Percentiles rank a stretch among this genome's conserved stretches.
Conservation (phyloP, 2,329 filamentous ascomycete species). For the Trichoderma oligosporum region DNA sequence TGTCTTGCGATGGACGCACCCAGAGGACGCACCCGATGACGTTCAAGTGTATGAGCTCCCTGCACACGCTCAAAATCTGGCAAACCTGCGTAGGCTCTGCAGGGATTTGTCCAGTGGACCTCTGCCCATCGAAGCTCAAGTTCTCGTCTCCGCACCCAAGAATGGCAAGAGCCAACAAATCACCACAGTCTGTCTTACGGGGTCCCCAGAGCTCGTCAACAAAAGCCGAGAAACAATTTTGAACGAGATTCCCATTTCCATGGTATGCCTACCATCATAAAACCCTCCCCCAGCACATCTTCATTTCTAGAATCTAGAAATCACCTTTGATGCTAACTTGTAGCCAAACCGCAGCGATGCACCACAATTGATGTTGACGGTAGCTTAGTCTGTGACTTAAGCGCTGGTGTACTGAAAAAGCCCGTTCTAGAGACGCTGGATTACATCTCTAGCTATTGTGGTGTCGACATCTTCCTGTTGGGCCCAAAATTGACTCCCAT, state of each 20-base stretch:
- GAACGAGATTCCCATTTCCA: constrained; percentile 85
- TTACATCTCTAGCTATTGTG: constrained; percentile 79
- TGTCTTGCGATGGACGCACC: constrained; percentile 88
- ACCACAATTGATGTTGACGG: constrained; percentile 92
- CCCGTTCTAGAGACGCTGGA: constrained; percentile 82
- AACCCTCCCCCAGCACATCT: background rate
- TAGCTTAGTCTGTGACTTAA: constrained; percentile 75
- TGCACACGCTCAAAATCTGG: constrained; percentile 84
- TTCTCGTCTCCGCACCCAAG: constrained; percentile 78
- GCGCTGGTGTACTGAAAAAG: constrained; percentile 64
- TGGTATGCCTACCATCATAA: constrained; percentile 59
- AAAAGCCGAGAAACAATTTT: constrained; percentile 86
- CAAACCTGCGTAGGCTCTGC: constrained; percentile 74
- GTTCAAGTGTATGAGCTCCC: constrained; percentile 84
- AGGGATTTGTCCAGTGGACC: constrained; percentile 70
- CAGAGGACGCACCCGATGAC: constrained; percentile 78
- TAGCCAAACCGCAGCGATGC: constrained; percentile 61
- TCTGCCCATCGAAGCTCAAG: constrained; percentile 74
- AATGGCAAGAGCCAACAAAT: constrained; percentile 62
- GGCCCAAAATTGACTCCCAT: constrained; percentile 83
- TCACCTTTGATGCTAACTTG: constrained; percentile 11
- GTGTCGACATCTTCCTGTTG: constrained; percentile 93
- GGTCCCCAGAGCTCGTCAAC: constrained; percentile 80
- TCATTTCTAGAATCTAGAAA: no score
- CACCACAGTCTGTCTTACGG: constrained; percentile 88